Percentiles rank a stretch among this genome's conserved stretches.
Conservation (phyloP, 805 yeast species). For the Ogataea minuta region DNA sequence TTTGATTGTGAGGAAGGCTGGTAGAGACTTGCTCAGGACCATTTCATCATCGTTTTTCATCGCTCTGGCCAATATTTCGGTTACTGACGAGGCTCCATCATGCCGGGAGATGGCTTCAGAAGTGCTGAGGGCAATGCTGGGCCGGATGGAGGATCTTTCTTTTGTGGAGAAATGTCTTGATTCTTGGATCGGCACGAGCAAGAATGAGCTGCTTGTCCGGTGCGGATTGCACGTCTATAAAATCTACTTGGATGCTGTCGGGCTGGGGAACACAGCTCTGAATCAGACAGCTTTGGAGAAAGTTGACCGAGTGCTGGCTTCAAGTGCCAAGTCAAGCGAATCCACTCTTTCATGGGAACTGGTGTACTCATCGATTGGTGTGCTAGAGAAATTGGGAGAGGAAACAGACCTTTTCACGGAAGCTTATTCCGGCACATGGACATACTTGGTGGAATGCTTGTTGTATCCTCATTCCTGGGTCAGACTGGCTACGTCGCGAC, state of each 20-base stretch:
- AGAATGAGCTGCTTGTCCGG: slow-evolving; percentile 52
- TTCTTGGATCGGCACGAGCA: slow-evolving; percentile 64
- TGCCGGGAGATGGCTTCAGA: slow-evolving; percentile 83
- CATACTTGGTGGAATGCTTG: slow-evolving; percentile 48
- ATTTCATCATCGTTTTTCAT: slow-evolving; percentile 78
- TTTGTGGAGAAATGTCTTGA: slow-evolving; percentile 41
- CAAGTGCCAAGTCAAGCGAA: slow-evolving; percentile 37
- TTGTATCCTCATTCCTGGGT: slow-evolving; percentile 94
- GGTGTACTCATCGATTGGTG: slow-evolving; percentile 62
- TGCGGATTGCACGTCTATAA: slow-evolving; percentile 76
- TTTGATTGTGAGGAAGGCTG: slow-evolving; percentile 63
- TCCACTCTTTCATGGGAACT: slow-evolving; percentile 67
- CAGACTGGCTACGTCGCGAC: slow-evolving; percentile 61
- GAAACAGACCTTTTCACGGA: slow-evolving; percentile 38
- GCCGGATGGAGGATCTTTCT: slow-evolving; percentile 38
- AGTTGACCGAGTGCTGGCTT: slow-evolving; percentile 18
- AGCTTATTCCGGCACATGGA: slow-evolving; percentile 50
- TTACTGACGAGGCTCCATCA: slow-evolving; percentile 71
- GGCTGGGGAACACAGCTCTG: slow-evolving; percentile 34
- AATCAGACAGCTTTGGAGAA: slow-evolving; percentile 30
- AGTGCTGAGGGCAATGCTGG: slow-evolving; percentile 54
- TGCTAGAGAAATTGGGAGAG: slow-evolving; percentile 28
- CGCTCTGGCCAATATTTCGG: slow-evolving; percentile 71
- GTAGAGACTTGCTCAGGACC: slow-evolving; percentile 54
- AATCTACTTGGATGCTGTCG: slow-evolving; percentile 51